Percentiles rank a stretch among this genome's conserved stretches.
Conservation (phyloP, 768 basidiomycete genomes). For the Agaricus subrufescens region DNA sequence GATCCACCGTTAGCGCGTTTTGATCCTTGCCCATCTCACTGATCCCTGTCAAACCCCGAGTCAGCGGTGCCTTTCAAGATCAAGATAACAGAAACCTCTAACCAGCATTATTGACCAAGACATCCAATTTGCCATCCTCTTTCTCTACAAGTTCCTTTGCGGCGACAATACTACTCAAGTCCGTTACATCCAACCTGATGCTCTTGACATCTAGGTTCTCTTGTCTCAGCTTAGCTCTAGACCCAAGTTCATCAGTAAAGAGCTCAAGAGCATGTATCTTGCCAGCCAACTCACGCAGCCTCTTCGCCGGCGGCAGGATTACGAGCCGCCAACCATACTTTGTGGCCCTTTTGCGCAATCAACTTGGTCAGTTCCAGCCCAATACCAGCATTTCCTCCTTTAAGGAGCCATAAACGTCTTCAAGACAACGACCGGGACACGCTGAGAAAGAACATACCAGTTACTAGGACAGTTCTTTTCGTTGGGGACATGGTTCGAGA, state of each 20-base stretch:
- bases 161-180: constrained; percentile 25
- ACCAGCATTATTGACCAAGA: constrained; percentile 45
- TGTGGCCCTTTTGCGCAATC: constrained; percentile 37
- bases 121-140: constrained; percentile 36
- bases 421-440: background rate
- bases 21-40: constrained; percentile 25
- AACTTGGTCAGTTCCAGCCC: constrained; percentile 40
- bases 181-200: constrained; percentile 36
- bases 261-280: background rate
- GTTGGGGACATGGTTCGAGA: background rate
- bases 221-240: constrained; percentile 26
- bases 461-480: constrained; percentile 33
- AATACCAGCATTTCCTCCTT: constrained; percentile 41
- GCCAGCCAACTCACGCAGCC: constrained; percentile 27
- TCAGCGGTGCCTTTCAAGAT: background rate
- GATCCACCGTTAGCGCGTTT: constrained; percentile 28
- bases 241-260: background rate
- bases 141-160: constrained; percentile 32
- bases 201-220: constrained; percentile 28
- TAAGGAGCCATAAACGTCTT: background rate
- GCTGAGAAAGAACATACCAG: constrained; percentile 21
- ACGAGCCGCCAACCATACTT: constrained; percentile 39
- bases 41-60: constrained; percentile 17
- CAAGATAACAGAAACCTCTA: constrained; percentile 10
- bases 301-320: constrained; percentile 33